phyloP scores from a whole-genome alignment of 2,329 filamentous ascomycete species.

The Xylaria multiplex region DNA sequence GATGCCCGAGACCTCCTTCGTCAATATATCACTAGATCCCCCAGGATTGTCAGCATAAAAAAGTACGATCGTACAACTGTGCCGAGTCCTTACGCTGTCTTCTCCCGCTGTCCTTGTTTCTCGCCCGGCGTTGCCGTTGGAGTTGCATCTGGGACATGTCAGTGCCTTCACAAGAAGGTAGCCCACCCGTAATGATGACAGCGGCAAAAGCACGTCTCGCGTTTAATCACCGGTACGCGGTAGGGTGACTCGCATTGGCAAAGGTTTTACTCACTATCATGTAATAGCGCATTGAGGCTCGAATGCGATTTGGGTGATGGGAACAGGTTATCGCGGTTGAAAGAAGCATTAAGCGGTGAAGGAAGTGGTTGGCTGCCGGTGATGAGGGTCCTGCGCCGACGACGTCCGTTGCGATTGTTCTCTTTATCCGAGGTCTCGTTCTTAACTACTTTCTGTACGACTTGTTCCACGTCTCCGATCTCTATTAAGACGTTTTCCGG shows the following conservation, averaged over 20 bases:
- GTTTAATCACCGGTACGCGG: not conserved
- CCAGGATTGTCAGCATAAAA: constrained; percentile 25
- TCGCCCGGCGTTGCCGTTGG: constrained; percentile 67
- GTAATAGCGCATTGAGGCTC: constrained; percentile 86
- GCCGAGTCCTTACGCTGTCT: constrained; percentile 79
- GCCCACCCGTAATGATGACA: not conserved
- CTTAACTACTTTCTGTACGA: constrained; percentile 95
- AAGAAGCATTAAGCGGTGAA: constrained; percentile 91
- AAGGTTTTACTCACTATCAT: constrained; percentile 69
- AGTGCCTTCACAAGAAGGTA: constrained; percentile 40
- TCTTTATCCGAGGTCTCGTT: constrained; percentile 79
- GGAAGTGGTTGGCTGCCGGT: constrained; percentile 96
- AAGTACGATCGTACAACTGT: not conserved
- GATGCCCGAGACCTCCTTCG: constrained; percentile 93
- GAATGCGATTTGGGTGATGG: constrained; percentile 70
- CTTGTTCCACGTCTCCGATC: constrained; percentile 98
- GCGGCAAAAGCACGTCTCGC: not conserved
- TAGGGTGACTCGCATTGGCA: not conserved
- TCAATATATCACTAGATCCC: constrained; percentile 78
- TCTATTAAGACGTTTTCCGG: constrained; percentile 99
- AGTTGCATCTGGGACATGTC: constrained; percentile 44
- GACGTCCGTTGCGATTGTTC: constrained; percentile 89
- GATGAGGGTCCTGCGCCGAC: constrained; percentile 91
- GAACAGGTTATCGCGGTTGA: constrained; percentile 81
- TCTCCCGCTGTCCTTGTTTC: constrained; percentile 85